Evolutionary conservation across 495 filamentous ascomycete species (phyloP).

Genomic region (Xylaria longipes): DNA sequence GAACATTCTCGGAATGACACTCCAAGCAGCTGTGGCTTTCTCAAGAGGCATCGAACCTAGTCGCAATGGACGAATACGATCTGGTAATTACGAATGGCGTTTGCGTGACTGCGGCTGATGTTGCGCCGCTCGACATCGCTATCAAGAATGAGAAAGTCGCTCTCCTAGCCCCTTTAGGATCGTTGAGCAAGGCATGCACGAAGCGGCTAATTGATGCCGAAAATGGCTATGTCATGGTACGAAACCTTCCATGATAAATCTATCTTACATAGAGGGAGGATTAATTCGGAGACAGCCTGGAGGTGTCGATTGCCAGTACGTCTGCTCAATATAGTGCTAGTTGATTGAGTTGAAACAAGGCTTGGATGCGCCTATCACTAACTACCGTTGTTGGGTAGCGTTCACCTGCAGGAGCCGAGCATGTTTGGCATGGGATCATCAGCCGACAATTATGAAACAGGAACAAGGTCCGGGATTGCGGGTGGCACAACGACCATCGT

Average conservation of each 20-base stretch:
- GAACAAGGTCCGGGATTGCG: constrained; percentile 62
- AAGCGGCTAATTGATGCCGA: constrained; percentile 54
- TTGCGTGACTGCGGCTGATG: constrained; percentile 56
- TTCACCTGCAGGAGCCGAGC: constrained; percentile 51
- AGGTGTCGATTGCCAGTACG: constrained; percentile 49
- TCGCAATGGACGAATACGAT: constrained; percentile 42
- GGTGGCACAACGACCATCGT: constrained; percentile 68
- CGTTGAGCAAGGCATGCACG: constrained; percentile 34
- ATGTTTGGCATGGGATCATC: constrained; percentile 57
- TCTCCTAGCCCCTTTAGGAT: constrained; percentile 48
- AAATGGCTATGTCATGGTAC: constrained; percentile 54
- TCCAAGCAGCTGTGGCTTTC: background rate
- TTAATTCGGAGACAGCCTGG: constrained; percentile 36
- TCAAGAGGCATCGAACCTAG: background rate
- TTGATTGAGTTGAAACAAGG: background rate
- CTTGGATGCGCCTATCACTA: background rate
- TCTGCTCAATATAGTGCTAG: background rate
- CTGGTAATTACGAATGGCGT: constrained; percentile 55
- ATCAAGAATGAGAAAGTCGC: constrained; percentile 57
- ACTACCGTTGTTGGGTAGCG: constrained; percentile 20
- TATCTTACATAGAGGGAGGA: background rate
- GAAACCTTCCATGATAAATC: background rate
- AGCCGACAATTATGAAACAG: constrained; percentile 60
- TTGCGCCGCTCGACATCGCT: constrained; percentile 56
- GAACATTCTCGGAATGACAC: background rate